phyloP scores from a whole-genome alignment of 1,284 basidiomycete species.

The Gomphus bonarii region DNA sequence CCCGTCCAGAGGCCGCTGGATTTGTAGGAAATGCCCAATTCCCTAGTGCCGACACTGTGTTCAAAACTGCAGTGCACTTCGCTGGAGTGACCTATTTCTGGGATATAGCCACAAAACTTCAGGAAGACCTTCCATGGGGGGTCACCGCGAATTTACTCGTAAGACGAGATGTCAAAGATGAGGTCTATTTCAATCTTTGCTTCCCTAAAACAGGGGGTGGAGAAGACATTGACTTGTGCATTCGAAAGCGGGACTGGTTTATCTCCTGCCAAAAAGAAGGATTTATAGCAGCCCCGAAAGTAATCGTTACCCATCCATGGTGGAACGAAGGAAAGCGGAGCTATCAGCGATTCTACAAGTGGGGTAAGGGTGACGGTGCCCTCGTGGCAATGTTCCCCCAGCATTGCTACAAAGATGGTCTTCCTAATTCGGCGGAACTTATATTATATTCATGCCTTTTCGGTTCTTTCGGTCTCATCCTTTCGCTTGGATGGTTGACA shows the following conservation, averaged over 20 bases:
- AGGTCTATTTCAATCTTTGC: slow-evolving; percentile 30
- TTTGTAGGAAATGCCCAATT: slow-evolving; percentile 44
- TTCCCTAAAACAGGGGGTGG: slow-evolving; percentile 58
- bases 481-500: slow-evolving; percentile 12
- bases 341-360: slow-evolving; percentile 47
- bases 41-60: slow-evolving; percentile 36
- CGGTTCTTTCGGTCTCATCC: slow-evolving; percentile 12
- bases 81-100: slow-evolving; percentile 51
- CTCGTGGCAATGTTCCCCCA: slow-evolving; percentile 39
- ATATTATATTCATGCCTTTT: slow-evolving; percentile 23
- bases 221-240: slow-evolving; percentile 52
- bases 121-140: slow-evolving; percentile 44
- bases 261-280: slow-evolving; percentile 27
- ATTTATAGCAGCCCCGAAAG: slow-evolving; percentile 38
- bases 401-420: slow-evolving; percentile 32
- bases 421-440: slow-evolving; percentile 42
- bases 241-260: slow-evolving; percentile 34
- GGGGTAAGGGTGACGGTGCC: slow-evolving; percentile 46
- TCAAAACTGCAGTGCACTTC: slow-evolving; percentile 43
- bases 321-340: slow-evolving; percentile 40
- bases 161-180: slow-evolving; percentile 35
- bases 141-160: slow-evolving; percentile 49
- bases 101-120: slow-evolving; percentile 45
- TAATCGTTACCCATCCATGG: slow-evolving; percentile 44
- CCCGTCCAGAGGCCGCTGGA: slow-evolving; percentile 36